A percentile compares a stretch with the other conserved stretches of the same genome.
These are phyloP conservation scores for Paramecium biaurelia DNA, from an alignment of 73 alveolate genomes.

Conservation along the genomic window DNA sequence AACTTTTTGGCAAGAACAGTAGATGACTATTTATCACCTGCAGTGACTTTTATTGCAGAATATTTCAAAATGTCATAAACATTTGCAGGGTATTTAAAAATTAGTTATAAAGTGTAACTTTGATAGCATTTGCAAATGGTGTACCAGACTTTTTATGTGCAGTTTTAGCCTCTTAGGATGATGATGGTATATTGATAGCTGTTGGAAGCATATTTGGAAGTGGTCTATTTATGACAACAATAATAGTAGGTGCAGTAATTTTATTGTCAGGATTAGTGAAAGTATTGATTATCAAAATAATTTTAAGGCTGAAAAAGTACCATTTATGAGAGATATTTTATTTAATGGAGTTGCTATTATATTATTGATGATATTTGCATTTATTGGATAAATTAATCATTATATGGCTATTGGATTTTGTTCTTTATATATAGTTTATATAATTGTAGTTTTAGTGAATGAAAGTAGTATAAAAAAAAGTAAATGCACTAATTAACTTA, in stretches of 20 bases:
- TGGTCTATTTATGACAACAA: conserved; percentile 32
- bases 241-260: conserved; percentile 25
- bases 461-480: not conserved
- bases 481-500: not conserved
- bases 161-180: conserved; percentile 75
- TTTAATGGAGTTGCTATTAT: not conserved
- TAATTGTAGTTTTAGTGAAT: not conserved
- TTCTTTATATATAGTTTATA: not conserved
- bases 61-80: conserved; percentile 40
- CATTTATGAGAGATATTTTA: conserved; percentile 21
- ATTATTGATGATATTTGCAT: not conserved
- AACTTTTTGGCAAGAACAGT: conserved; percentile 10
- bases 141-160: conserved; percentile 98
- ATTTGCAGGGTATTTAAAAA: conserved; percentile 11
- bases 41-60: conserved; percentile 12
- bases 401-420: not conserved
- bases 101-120: conserved; percentile 68
- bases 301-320: not conserved
- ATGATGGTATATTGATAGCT: conserved; percentile 45
- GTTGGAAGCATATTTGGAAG: conserved; percentile 51
- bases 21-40: conserved; percentile 31
- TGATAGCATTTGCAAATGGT: conserved; percentile 98
- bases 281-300: not conserved
- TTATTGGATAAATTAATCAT: conserved; percentile 10
- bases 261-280: not conserved